These are phyloP conservation scores for Xerocomellus chrysenteron DNA, from an alignment of 768 basidiomycete species.

Conservation along the genomic window DNA sequence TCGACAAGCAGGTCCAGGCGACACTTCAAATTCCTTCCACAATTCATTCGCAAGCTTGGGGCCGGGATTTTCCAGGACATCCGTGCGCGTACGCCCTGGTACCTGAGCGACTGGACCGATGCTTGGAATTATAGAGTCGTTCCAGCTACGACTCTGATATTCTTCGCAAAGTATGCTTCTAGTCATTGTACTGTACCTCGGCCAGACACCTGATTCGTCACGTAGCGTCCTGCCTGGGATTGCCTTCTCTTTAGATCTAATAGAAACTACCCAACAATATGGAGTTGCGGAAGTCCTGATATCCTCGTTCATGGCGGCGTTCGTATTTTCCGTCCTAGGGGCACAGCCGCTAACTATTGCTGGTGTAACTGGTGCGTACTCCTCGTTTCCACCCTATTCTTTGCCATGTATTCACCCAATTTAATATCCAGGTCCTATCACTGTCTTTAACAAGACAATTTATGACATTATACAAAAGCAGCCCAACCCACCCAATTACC, in stretches of 20 bases:
- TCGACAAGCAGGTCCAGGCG: background rate
- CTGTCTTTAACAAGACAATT: conserved; percentile 90
- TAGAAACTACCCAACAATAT: conserved; percentile 87
- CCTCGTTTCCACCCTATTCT: background rate
- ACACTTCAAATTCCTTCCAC: background rate
- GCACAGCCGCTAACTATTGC: conserved; percentile 91
- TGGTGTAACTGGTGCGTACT: conserved; percentile 72
- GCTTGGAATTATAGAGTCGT: conserved; percentile 91
- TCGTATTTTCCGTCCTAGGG: conserved; percentile 82
- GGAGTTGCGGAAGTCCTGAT: conserved; percentile 85
- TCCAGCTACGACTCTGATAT: conserved; percentile 82
- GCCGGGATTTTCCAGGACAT: conserved; percentile 73
- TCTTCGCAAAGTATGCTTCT: conserved; percentile 72
- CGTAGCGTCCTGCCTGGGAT: conserved; percentile 82
- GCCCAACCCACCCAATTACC: conserved; percentile 65
- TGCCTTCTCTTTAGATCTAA: conserved; percentile 89
- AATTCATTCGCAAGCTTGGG: conserved; percentile 37
- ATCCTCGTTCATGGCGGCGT: conserved; percentile 86
- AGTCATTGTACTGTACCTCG: background rate
- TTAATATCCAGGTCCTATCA: conserved; percentile 68
- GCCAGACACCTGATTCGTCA: background rate
- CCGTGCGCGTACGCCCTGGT: conserved; percentile 71
- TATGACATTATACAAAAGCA: conserved; percentile 66
- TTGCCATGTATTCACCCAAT: background rate
- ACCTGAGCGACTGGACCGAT: conserved; percentile 84